Evolutionary conservation across 768 basidiomycete genomes (phyloP), one percentile per base, ranked within the genome.

Genomic region (Terana coerulea): DNA sequence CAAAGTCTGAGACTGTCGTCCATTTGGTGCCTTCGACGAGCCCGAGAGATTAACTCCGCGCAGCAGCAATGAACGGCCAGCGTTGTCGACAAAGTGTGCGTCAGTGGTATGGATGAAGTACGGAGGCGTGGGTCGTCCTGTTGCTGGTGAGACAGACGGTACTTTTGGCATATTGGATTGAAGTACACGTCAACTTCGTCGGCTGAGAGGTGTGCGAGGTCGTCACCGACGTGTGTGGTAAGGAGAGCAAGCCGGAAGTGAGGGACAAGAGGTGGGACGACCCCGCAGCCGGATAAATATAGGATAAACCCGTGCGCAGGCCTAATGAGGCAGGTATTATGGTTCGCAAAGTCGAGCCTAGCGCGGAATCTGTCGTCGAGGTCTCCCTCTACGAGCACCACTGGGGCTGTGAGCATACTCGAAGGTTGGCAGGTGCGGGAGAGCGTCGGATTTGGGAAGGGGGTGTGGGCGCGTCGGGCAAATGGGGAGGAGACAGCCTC

Each of bases 21-120:
- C 80, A 0, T 82, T 64, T 0, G 95, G 95, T 0, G 88, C 84
- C 64, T 99, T 99, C 41, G 86, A 81, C 1, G 91, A 84, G 7
- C 91, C 91, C 11, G 91, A 87, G 40, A 98, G 80, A 66, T 99
- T 99, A 37, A 98, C 89, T n/a, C 97, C 97, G 47, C 95, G 83
- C 0, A 99, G 75, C 14, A 98, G 73, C 17, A 95, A 68, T 0
- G 86, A 86, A 40, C 92, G 81, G 19, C 91, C 88, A 47, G 73
- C 67, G 48, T 75, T 75, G 68, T 92, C 90, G 61, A 91, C 80
- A 61, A 92, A 92, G 47, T 80, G 76, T 58, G 78, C 80, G 47
- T 78, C 70, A 14, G 78, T 67, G 25, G 89, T 91, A 69, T 86
- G 86, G 45, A 88, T 71, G 64, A 74, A 87, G 52, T 77, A 69